A percentile compares a stretch with the other conserved stretches of the same genome.
phyloP scores from a whole-genome alignment of 805 yeast species.

The Komagataella kurtzmanii region DNA sequence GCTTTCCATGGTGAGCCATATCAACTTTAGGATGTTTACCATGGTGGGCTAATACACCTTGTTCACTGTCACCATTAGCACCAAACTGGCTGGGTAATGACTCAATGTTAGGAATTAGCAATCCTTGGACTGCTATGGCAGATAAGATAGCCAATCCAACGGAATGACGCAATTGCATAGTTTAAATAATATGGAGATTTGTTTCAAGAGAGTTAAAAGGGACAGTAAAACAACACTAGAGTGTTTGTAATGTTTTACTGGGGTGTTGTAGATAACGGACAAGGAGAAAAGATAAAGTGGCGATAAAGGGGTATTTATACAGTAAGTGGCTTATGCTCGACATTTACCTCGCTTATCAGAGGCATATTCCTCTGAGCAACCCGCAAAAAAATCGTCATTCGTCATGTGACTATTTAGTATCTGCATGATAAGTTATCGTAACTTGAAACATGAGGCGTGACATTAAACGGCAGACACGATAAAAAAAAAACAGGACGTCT shows the following conservation, averaged over 20 bases:
- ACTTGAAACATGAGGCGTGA: not conserved
- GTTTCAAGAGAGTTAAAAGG: not conserved
- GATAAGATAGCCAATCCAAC: conserved; percentile 13
- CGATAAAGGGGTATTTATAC: not conserved
- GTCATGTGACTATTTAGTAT: not conserved
- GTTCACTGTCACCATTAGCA: not conserved
- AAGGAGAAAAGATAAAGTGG: not conserved
- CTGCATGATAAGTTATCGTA: not conserved
- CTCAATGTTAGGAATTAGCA: conserved; percentile 41
- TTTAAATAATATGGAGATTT: not conserved
- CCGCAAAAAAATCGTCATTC: not conserved
- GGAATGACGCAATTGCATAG: conserved; percentile 9
- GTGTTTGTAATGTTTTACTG: not conserved
- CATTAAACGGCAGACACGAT: not conserved
- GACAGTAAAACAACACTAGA: not conserved
- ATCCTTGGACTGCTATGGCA: conserved; percentile 26
- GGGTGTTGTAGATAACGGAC: not conserved
- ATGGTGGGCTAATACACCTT: not conserved
- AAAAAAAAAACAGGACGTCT: not conserved
- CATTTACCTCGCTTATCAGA: not conserved
- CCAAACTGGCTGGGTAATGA: conserved; percentile 7
- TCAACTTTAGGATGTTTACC: not conserved
- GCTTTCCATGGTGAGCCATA: not conserved
- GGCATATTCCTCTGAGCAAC: not conserved
- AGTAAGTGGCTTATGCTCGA: not conserved